A percentile compares a stretch with the other conserved stretches of the same genome.
phyloP scores from a whole-genome alignment of 1,139 yeast genomes.

The Protomyces gravidus region DNA sequence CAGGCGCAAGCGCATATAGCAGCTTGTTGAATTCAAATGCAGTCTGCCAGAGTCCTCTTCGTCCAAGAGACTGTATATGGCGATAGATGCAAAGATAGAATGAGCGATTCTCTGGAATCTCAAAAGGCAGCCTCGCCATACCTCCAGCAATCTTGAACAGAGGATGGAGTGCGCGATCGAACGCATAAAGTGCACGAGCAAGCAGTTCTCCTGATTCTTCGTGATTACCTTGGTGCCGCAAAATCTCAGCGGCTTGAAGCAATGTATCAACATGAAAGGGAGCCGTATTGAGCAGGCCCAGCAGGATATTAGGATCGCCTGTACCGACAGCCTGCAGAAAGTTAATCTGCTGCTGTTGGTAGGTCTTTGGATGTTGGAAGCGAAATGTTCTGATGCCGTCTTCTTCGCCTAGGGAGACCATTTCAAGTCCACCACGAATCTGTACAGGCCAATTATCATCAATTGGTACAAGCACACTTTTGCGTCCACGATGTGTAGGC shows the following conservation, averaged over 20 bases:
- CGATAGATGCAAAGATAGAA: slow-evolving; percentile 70
- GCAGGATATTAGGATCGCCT: slow-evolving; percentile 50
- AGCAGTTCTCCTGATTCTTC: slow-evolving; percentile 48
- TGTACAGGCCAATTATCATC: slow-evolving; percentile 82
- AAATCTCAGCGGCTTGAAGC: slow-evolving; percentile 72
- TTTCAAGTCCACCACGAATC: slow-evolving; percentile 55
- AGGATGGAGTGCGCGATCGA: slow-evolving; percentile 60
- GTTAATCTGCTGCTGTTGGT: slow-evolving; percentile 39
- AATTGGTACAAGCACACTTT: slow-evolving; percentile 66
- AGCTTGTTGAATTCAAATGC: slow-evolving; percentile 72
- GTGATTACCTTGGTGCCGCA: slow-evolving; percentile 67
- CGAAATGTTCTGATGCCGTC: slow-evolving; percentile 46
- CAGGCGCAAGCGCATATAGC: slow-evolving; percentile 55
- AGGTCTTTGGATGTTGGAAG: slow-evolving; percentile 40
- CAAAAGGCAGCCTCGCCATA: slow-evolving; percentile 68
- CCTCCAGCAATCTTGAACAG: slow-evolving; percentile 49
- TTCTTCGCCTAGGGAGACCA: slow-evolving; percentile 48
- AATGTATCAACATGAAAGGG: slow-evolving; percentile 78
- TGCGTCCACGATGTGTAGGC: slow-evolving; percentile 79
- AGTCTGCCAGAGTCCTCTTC: slow-evolving; percentile 70
- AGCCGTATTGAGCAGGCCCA: slow-evolving; percentile 45
- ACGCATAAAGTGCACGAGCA: slow-evolving; percentile 66
- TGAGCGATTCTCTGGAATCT: slow-evolving; percentile 68
- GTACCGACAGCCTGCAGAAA: slow-evolving; percentile 44
- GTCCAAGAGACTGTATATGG: slow-evolving; percentile 65